Evolutionary conservation across 331 rosid genomes (phyloP).

Genomic region (Cydonia oblonga): DNA sequence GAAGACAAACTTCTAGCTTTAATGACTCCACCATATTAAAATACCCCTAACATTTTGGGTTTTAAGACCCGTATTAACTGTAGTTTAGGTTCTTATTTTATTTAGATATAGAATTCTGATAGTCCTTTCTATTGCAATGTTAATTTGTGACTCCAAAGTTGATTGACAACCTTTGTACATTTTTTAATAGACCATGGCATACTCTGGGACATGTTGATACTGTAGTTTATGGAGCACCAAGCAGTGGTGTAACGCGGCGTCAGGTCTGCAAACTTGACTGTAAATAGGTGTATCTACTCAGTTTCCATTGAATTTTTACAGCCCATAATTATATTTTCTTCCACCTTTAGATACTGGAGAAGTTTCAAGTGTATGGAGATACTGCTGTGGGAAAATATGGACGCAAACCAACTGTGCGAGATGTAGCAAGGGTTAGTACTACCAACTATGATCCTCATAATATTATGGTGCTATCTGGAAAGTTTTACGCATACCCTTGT

Average conservation of each 20-base stretch:
- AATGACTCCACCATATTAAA: background rate
- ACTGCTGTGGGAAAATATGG: conserved; percentile 74
- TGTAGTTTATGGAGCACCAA: conserved; percentile 67
- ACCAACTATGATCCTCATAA: background rate
- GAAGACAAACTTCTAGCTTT: background rate
- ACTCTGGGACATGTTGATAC: conserved; percentile 82
- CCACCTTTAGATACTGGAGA: conserved; percentile 48
- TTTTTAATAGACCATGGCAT: conserved; percentile 68
- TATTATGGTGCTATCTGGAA: background rate
- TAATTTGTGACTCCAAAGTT: background rate
- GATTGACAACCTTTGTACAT: conserved; percentile 12
- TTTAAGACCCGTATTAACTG: background rate
- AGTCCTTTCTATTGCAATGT: background rate
- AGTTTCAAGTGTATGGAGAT: conserved; percentile 76
- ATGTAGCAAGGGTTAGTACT: conserved; percentile 58
- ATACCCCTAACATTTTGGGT: background rate
- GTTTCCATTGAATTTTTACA: background rate
- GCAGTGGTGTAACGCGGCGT: conserved; percentile 64
- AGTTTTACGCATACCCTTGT: background rate
- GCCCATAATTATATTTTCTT: background rate
- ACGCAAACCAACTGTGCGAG: conserved; percentile 56
- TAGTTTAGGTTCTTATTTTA: background rate
- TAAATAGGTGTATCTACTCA: conserved; percentile 10
- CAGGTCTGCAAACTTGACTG: conserved; percentile 54
- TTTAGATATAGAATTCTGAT: background rate